These are phyloP conservation scores for Cystobasidium tubakii DNA, from an alignment of 768 basidiomycete species.

Conservation along the genomic window DNA sequence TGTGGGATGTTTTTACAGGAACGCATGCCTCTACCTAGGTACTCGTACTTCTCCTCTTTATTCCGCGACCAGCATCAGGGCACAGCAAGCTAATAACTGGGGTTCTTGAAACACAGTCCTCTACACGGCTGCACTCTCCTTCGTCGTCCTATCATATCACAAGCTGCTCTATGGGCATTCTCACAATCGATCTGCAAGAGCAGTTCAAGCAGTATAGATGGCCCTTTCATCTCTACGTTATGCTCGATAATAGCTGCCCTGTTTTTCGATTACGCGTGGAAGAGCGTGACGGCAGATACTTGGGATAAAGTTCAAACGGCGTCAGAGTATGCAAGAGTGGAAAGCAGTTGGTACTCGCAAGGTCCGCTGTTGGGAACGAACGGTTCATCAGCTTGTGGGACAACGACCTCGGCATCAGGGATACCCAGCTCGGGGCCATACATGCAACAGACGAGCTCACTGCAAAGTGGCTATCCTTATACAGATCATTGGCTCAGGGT, in stretches of 20 bases:
- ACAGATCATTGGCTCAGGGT: too few relatives aligned
- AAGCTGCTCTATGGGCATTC: conserved; percentile 56
- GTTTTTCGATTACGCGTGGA: conserved; percentile 17
- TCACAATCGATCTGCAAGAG: conserved; percentile 65
- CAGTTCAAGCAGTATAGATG: conserved; percentile 68
- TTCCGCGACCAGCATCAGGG: too few relatives aligned
- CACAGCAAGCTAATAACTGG: not conserved
- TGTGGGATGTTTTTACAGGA: conserved; percentile 71
- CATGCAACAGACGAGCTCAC: too few relatives aligned
- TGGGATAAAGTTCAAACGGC: too few relatives aligned
- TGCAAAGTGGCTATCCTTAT: conserved; percentile 24
- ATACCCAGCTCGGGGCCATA: too few relatives aligned
- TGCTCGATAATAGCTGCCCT: conserved; percentile 36
- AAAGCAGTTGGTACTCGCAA: not conserved
- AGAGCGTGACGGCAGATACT: conserved; percentile 41
- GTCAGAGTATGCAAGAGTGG: too few relatives aligned
- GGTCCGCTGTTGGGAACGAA: not conserved
- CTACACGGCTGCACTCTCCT: conserved; percentile 64
- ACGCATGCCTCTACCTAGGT: conserved; percentile 62
- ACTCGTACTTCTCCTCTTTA: too few relatives aligned
- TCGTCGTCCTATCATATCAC: conserved; percentile 74
- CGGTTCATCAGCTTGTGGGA: not conserved
- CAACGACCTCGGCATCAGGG: not conserved
- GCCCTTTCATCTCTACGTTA: conserved; percentile 76
- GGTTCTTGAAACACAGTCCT: conserved; percentile 53